Evolutionary conservation across 1,284 basidiomycete genomes (phyloP).

Genomic region (Hypsizygus ulmarius): DNA sequence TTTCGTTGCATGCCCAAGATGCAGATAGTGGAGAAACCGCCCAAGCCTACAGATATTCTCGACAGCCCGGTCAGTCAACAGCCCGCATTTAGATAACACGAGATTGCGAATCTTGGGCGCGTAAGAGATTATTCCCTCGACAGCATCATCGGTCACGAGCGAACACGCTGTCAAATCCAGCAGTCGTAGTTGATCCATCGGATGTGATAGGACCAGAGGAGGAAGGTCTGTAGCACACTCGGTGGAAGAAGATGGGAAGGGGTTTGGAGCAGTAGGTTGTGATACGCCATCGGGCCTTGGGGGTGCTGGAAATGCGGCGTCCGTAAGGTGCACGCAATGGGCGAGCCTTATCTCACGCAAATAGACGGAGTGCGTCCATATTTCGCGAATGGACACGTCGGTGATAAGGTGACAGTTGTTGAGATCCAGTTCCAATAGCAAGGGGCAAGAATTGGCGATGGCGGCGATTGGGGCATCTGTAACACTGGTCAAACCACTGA

Average conservation of each 20-base stretch:
- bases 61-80: slow-evolving; percentile 84
- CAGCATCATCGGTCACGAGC: slow-evolving; percentile 81
- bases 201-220: slow-evolving; percentile 56
- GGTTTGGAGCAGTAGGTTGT: slow-evolving; percentile 36
- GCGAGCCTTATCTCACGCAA: slow-evolving; percentile 92
- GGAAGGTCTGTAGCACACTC: slow-evolving; percentile 47
- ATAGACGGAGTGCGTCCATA: slow-evolving; percentile 79
- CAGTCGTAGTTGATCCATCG: slow-evolving; percentile 83
- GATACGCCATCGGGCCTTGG: slow-evolving; percentile 37
- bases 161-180: slow-evolving; percentile 88
- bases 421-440: slow-evolving; percentile 93
- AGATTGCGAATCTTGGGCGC: slow-evolving; percentile 92
- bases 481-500: slow-evolving; percentile 73
- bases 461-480: slow-evolving; percentile 81
- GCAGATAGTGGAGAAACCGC: slow-evolving; percentile 91
- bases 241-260: slow-evolving; percentile 41
- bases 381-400: slow-evolving; percentile 75
- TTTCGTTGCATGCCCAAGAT: slow-evolving; percentile 86
- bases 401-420: slow-evolving; percentile 81
- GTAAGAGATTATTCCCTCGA: slow-evolving; percentile 87
- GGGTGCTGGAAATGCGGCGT: slow-evolving; percentile 82
- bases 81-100: slow-evolving; percentile 87
- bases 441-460: slow-evolving; percentile 80
- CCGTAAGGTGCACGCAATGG: slow-evolving; percentile 77
- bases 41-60: slow-evolving; percentile 87